phyloP scores from a whole-genome alignment of 2,329 filamentous ascomycete species.

The Ophidiomyces ophidiicola region DNA sequence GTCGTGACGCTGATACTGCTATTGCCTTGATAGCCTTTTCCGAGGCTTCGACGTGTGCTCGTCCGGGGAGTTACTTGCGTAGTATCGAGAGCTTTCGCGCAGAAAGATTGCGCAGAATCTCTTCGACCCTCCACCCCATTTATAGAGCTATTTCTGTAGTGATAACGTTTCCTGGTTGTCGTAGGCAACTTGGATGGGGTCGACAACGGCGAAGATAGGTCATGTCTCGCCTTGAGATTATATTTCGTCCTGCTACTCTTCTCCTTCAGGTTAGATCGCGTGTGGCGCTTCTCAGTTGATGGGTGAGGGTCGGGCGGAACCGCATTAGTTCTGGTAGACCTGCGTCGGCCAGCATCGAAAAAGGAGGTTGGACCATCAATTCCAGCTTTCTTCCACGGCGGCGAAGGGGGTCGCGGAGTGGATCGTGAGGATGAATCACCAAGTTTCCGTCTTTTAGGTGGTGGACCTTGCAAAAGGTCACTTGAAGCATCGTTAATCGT shows the following conservation, averaged over 20 bases:
- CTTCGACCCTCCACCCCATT: conserved; percentile 21
- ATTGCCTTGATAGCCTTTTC: not conserved
- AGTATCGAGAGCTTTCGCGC: conserved; percentile 16
- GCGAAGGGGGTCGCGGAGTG: conserved; percentile 47
- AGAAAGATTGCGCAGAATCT: conserved; percentile 20
- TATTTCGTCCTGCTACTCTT: conserved; percentile 23
- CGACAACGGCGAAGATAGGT: conserved; percentile 1
- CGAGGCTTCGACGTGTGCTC: not conserved
- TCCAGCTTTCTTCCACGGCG: conserved; percentile 81
- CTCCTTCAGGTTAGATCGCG: conserved; percentile 30
- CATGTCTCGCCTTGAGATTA: conserved; percentile 15
- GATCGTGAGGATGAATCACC: conserved; percentile 28
- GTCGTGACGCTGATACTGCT: not conserved
- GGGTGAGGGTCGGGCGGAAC: conserved; percentile 39
- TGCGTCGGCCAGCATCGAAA: conserved; percentile 49
- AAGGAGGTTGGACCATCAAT: conserved; percentile 83
- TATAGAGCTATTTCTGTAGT: conserved; percentile 21
- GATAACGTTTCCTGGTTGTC: conserved; percentile 22
- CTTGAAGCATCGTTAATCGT: conserved; percentile 20
- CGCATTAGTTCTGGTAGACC: conserved; percentile 45
- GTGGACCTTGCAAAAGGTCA: conserved; percentile 29
- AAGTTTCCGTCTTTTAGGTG: conserved; percentile 37
- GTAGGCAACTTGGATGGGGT: conserved; percentile 22
- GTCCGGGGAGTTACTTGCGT: conserved; percentile 7
- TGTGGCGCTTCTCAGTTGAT: conserved; percentile 37